Evolutionary conservation across 176 grass and related monocot genomes (phyloP).

Genomic region (Rhynchospora tenuis): DNA sequence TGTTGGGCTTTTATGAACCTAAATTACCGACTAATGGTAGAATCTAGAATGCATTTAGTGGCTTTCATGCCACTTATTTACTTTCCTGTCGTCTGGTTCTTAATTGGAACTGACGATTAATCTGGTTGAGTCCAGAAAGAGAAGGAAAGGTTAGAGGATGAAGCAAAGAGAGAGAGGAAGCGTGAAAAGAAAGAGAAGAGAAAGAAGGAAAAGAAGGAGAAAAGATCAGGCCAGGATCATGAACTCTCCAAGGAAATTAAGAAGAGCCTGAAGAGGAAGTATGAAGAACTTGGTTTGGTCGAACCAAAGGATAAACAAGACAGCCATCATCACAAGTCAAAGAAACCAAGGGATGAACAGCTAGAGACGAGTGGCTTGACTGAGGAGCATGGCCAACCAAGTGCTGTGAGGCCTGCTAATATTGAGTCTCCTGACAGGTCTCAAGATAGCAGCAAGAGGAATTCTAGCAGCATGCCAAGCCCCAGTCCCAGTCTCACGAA

Average conservation of each 20-base stretch:
- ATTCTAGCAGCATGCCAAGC: slow-evolving; percentile 28
- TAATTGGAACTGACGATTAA: slow-evolving; percentile 77
- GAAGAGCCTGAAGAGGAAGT: slow-evolving; percentile 46
- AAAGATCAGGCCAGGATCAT: slow-evolving; percentile 15
- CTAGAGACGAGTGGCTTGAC: slow-evolving; percentile 56
- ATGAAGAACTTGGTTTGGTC: slow-evolving; percentile 9
- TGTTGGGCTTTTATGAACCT: background rate
- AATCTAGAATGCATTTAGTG: background rate
- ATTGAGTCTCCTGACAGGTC: slow-evolving; percentile 52
- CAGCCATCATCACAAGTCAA: background rate
- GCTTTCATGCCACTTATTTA: slow-evolving; percentile 28
- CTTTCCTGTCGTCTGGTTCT: slow-evolving; percentile 55
- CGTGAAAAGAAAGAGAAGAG: slow-evolving; percentile 43
- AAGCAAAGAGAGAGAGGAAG: slow-evolving; percentile 45
- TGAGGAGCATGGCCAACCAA: slow-evolving; percentile 55
- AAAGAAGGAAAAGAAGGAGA: slow-evolving; percentile 18
- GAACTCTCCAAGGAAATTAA: slow-evolving; percentile 46
- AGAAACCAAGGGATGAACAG: slow-evolving; percentile 33
- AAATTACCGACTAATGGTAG: background rate
- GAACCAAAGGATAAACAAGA: background rate
- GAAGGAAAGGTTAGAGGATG: slow-evolving; percentile 46
- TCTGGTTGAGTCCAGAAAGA: slow-evolving; percentile 71
- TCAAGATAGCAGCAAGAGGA: slow-evolving; percentile 67
- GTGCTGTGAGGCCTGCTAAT: background rate
- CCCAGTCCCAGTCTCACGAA: slow-evolving; percentile 24